phyloP scores from a whole-genome alignment of 352 stramenopile species.

The Phytophthora pseudosyringae region DNA sequence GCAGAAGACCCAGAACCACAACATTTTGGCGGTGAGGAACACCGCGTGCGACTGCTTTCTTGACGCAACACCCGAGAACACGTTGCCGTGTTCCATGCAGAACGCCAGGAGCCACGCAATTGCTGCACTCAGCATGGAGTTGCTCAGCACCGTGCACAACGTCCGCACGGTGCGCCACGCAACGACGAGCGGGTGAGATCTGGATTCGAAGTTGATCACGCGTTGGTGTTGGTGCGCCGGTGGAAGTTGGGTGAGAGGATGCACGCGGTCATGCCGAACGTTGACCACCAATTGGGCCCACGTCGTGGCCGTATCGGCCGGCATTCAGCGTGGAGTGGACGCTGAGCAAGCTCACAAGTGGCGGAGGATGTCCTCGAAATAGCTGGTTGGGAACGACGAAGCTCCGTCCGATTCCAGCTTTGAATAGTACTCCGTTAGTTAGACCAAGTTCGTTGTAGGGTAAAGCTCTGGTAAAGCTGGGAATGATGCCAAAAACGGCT shows the following conservation, averaged over 20 bases:
- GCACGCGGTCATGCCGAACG: constrained; percentile 15
- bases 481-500: too few species aligned
- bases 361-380: neutral
- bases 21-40: constrained; percentile 29
- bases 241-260: constrained; percentile 2
- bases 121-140: constrained; percentile 22
- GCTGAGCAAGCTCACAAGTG: neutral
- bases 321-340: constrained; percentile 1
- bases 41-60: constrained; percentile 11
- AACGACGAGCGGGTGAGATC: neutral
- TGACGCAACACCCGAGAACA: constrained; percentile 1
- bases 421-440: too few species aligned
- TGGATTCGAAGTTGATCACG: constrained; percentile 11
- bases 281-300: constrained; percentile 23
- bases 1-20: constrained; percentile 31
- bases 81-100: constrained; percentile 16
- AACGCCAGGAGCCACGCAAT: constrained; percentile 29
- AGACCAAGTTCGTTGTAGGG: too few species aligned
- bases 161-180: constrained; percentile 18
- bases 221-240: neutral
- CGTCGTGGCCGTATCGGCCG: neutral
- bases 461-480: too few species aligned
- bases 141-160: constrained; percentile 30
- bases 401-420: too few species aligned
- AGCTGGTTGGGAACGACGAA: neutral